Conservation (phyloP, 1,284 basidiomycete genomes). For the Cryptococcus depauperatus region DNA sequence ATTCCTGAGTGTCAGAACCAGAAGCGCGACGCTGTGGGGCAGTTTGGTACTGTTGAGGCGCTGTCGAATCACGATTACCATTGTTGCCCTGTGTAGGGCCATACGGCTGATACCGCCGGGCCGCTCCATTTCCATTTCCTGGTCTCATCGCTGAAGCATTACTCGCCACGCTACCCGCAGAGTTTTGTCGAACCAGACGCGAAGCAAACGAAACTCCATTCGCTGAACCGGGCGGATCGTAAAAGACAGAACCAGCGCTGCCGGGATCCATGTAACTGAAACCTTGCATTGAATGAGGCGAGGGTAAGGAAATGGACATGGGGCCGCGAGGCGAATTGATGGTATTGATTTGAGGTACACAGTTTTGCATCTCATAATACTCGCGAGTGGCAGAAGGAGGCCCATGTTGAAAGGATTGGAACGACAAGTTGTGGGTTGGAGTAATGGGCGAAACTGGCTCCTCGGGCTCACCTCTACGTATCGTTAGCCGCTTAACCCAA, state of each 20-base stretch:
- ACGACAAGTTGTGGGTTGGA: constrained; percentile 15
- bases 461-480: constrained; percentile 32
- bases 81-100: constrained; percentile 1
- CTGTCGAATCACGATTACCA: constrained; percentile 8
- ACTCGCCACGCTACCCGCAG: constrained; percentile 13
- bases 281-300: constrained; percentile 11
- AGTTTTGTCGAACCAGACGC: constrained; percentile 13
- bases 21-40: constrained; percentile 11
- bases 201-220: constrained; percentile 10
- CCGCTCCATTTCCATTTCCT: constrained; percentile 9
- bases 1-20: constrained; percentile 11
- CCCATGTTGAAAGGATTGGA: constrained; percentile 13
- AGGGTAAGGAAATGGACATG: constrained; percentile 21
- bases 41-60: constrained; percentile 2
- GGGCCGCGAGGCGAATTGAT: too few species aligned
- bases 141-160: constrained; percentile 13
- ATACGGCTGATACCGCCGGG: constrained; percentile 17
- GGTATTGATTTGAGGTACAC: too few species aligned
- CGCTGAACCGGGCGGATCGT: constrained; percentile 11
- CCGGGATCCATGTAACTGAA: constrained; percentile 9
- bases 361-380: too few species aligned
- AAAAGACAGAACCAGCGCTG: constrained; percentile 14
- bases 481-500: neutral
- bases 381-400: constrained; percentile 10
- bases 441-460: constrained; percentile 28